Evolutionary conservation across 768 basidiomycete genomes (phyloP).

Genomic region (Mrakia gelida): DNA sequence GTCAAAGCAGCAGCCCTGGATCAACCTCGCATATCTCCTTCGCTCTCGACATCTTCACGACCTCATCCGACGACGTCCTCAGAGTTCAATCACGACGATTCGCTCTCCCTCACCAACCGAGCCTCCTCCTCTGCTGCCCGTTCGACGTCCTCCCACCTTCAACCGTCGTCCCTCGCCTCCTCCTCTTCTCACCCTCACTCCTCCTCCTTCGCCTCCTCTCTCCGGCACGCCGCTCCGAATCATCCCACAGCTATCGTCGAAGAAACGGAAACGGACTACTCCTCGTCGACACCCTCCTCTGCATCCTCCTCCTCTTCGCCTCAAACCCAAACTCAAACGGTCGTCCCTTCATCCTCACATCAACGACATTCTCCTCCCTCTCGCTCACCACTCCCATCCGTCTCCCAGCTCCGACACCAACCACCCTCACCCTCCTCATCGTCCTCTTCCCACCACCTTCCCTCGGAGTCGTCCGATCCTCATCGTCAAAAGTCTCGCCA

Average conservation of each 20-base stretch:
- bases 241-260: slow-evolving; percentile 8
- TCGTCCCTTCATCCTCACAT: not conserved
- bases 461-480: not conserved
- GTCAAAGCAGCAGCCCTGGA: not conserved
- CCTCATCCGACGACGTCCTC: not conserved
- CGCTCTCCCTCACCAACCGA: slow-evolving; percentile 5
- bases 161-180: not conserved
- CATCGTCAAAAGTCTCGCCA: slow-evolving; percentile 23
- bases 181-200: not conserved
- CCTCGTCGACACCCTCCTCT: not conserved
- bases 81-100: slow-evolving; percentile 2
- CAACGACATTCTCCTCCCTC: not conserved
- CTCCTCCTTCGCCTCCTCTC: not conserved
- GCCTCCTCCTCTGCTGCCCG: not conserved
- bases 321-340: not conserved
- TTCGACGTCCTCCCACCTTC: not conserved
- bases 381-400: not conserved
- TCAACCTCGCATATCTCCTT: not conserved
- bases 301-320: not conserved
- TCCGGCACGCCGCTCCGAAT: not conserved
- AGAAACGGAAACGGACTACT: slow-evolving; percentile 8
- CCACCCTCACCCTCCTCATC: not conserved
- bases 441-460: not conserved
- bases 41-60: not conserved
- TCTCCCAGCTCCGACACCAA: not conserved